Conservation (phyloP, 2,329 filamentous ascomycete genomes). For the Ampelomyces quisqualis region DNA sequence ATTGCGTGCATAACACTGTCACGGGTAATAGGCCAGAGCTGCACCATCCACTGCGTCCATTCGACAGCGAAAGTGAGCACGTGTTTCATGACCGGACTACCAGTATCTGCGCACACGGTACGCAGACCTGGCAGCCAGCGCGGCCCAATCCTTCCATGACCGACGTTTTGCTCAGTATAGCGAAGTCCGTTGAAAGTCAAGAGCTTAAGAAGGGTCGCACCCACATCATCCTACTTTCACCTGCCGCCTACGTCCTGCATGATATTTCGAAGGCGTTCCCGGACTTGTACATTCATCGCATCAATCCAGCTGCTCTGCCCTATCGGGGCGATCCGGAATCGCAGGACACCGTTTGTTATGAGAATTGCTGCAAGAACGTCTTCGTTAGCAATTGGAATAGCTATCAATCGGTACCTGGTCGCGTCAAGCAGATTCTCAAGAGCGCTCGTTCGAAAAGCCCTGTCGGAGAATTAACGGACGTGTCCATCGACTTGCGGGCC, state of each 20-base stretch:
- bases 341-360: slow-evolving; percentile 15
- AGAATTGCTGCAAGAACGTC: slow-evolving; percentile 29
- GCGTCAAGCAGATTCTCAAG: slow-evolving; percentile 29
- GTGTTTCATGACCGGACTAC: slow-evolving; percentile 20
- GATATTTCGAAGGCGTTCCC: slow-evolving; percentile 24
- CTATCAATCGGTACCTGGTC: slow-evolving; percentile 23
- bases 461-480: slow-evolving; percentile 21
- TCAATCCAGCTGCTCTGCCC: slow-evolving; percentile 31
- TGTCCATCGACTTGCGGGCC: slow-evolving; percentile 25
- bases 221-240: slow-evolving; percentile 33
- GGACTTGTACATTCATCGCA: slow-evolving; percentile 27
- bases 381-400: slow-evolving; percentile 28
- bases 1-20: slow-evolving; percentile 31
- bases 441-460: slow-evolving; percentile 28
- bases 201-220: slow-evolving; percentile 18
- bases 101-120: slow-evolving; percentile 20
- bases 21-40: slow-evolving; percentile 31
- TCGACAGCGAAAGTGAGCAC: slow-evolving; percentile 16
- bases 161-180: slow-evolving; percentile 28
- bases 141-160: slow-evolving; percentile 34
- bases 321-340: slow-evolving; percentile 14
- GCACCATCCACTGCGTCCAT: slow-evolving; percentile 20
- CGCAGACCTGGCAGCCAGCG: slow-evolving; percentile 28
- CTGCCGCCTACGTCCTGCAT: slow-evolving; percentile 24
- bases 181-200: slow-evolving; percentile 20